Percentiles rank a stretch among this genome's conserved stretches.
phyloP scores from a whole-genome alignment of 1,284 basidiomycete species.

The Leccinum pachyderme region DNA sequence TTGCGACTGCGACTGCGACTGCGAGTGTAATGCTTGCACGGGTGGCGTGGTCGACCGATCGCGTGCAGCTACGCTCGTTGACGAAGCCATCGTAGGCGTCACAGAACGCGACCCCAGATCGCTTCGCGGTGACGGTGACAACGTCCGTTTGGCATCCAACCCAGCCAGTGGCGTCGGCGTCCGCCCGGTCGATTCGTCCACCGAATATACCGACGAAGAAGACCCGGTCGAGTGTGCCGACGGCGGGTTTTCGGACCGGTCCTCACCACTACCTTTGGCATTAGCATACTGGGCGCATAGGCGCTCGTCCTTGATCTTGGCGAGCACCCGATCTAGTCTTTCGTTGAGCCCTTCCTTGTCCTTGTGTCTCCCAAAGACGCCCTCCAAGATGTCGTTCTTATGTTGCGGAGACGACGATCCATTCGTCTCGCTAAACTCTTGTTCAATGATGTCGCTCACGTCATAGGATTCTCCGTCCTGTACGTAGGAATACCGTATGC shows the following conservation, averaged over 20 bases:
- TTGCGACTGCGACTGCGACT: conserved; percentile 15
- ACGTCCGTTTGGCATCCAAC: conserved; percentile 22
- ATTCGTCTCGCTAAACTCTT: conserved; percentile 66
- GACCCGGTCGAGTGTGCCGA: conserved; percentile 36
- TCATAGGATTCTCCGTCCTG: conserved; percentile 88
- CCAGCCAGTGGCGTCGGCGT: conserved; percentile 30
- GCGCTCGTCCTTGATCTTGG: conserved; percentile 63
- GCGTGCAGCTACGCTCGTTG: not conserved
- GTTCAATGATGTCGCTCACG: conserved; percentile 89
- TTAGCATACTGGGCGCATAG: conserved; percentile 24
- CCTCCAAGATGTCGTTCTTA: conserved; percentile 64
- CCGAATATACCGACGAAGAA: conserved; percentile 58
- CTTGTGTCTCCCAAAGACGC: conserved; percentile 53
- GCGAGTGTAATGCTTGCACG: not conserved
- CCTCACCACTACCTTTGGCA: conserved; percentile 11
- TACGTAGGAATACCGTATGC: conserved; percentile 89
- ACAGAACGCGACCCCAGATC: conserved; percentile 30
- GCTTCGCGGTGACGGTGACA: conserved; percentile 22
- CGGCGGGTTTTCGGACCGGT: conserved; percentile 24
- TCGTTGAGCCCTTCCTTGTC: conserved; percentile 66
- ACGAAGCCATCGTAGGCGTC: conserved; percentile 30
- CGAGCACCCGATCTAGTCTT: conserved; percentile 75
- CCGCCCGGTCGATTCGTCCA: conserved; percentile 38
- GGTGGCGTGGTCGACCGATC: not conserved
- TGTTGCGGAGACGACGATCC: conserved; percentile 26